Evolutionary conservation across 768 basidiomycete genomes (phyloP).

Genomic region (Exidia glandulosa): DNA sequence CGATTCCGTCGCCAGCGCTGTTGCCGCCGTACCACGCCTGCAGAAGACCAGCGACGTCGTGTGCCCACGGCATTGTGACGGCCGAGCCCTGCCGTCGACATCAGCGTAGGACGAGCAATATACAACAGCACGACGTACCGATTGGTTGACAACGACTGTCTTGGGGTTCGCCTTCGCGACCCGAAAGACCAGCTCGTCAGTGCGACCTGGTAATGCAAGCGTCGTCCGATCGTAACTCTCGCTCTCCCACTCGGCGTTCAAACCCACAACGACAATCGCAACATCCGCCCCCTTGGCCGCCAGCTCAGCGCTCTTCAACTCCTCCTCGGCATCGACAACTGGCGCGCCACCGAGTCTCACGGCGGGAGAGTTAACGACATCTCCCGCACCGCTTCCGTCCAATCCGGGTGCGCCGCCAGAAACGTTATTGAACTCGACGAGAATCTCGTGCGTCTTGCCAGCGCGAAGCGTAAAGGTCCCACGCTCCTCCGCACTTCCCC

Average conservation of each 20-base stretch:
- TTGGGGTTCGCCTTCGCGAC: constrained; percentile 45
- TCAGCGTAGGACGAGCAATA: constrained; percentile 10
- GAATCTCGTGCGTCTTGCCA: background rate
- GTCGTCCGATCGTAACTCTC: constrained; percentile 65
- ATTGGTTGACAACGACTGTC: constrained; percentile 38
- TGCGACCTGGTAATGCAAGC: constrained; percentile 53
- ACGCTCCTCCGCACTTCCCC: no score
- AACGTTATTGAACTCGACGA: background rate
- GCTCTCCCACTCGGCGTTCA: constrained; percentile 75
- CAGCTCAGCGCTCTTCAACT: constrained; percentile 50
- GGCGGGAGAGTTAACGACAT: constrained; percentile 19
- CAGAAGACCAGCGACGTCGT: constrained; percentile 52
- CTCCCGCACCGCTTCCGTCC: no score
- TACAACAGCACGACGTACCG: no score
- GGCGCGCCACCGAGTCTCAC: constrained; percentile 66
- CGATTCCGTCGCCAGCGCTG: constrained; percentile 69
- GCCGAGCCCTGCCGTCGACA: constrained; percentile 16
- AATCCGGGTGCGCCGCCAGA: no score
- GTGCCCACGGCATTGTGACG: constrained; percentile 56
- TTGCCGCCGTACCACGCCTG: constrained; percentile 86
- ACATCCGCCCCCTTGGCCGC: constrained; percentile 61
- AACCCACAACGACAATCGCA: constrained; percentile 64
- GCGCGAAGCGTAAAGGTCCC: no score
- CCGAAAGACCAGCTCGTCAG: constrained; percentile 45
- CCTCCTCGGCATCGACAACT: constrained; percentile 44